Evolutionary conservation across 441 rosid species (phyloP).

Genomic region (Kokia cookei): DNA sequence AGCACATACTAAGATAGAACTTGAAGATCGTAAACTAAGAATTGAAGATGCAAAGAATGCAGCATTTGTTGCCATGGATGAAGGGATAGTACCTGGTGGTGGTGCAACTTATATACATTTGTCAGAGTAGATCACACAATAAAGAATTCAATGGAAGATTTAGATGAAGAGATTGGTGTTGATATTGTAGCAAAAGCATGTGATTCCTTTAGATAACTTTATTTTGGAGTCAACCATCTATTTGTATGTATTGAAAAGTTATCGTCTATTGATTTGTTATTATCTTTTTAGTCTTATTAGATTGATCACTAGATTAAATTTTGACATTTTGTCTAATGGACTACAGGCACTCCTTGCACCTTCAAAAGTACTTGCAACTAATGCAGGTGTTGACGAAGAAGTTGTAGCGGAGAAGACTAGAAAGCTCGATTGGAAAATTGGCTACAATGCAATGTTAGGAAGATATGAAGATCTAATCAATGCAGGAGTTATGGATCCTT

Average conservation of each 20-base stretch:
- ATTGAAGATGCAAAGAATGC: slow-evolving; percentile 86
- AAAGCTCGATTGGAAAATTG: slow-evolving; percentile 50
- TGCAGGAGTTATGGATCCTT: slow-evolving; percentile 65
- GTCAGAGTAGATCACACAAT: slow-evolving; percentile 43
- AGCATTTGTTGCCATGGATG: slow-evolving; percentile 80
- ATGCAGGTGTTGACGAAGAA: slow-evolving; percentile 68
- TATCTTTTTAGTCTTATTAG: background rate
- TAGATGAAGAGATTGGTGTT: slow-evolving; percentile 65
- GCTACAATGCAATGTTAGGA: slow-evolving; percentile 73
- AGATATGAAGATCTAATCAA: slow-evolving; percentile 62
- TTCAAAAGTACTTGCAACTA: slow-evolving; percentile 63
- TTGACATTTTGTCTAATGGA: background rate
- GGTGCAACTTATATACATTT: slow-evolving; percentile 76
- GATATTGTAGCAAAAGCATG: slow-evolving; percentile 60
- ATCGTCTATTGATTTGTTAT: too few relatives aligned
- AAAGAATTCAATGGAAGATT: slow-evolving; percentile 46
- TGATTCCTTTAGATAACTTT: background rate
- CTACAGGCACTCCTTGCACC: slow-evolving; percentile 73
- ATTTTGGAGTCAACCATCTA: background rate
- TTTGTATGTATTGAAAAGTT: background rate
- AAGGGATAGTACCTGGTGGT: slow-evolving; percentile 87
- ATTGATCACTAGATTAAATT: background rate
- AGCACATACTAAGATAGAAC: slow-evolving; percentile 76
- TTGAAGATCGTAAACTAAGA: slow-evolving; percentile 79
- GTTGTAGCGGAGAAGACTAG: slow-evolving; percentile 63